Evolutionary conservation across 768 basidiomycete genomes (phyloP).

Genomic region (Psilocybe cubensis): DNA sequence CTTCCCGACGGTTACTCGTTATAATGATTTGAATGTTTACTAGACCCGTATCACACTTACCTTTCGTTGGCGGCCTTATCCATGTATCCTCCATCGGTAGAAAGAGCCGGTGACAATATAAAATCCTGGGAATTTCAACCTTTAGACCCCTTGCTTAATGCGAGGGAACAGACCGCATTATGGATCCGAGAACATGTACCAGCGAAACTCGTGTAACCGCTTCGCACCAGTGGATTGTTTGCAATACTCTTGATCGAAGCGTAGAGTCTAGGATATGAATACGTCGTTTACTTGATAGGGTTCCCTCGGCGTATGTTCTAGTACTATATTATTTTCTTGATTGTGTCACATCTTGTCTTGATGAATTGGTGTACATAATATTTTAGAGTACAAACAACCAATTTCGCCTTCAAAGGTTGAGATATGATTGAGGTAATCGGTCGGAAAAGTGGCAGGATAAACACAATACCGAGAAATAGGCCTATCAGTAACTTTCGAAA

Average conservation of each 20-base stretch:
- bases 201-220: background rate
- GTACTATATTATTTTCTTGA: too few species aligned
- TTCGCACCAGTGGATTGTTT: background rate
- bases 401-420: too few species aligned
- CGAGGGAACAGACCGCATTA: conserved; percentile 59
- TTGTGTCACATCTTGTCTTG: background rate
- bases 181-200: conserved; percentile 73
- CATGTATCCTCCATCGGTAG: conserved; percentile 55
- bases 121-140: conserved; percentile 59
- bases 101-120: conserved; percentile 29
- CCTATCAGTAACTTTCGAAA: too few species aligned
- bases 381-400: too few species aligned
- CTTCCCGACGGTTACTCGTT: background rate
- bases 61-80: conserved; percentile 83
- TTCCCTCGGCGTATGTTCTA: background rate
- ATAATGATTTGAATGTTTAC: background rate
- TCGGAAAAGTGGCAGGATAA: too few species aligned
- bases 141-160: conserved; percentile 76
- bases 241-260: background rate
- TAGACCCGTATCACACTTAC: conserved; percentile 97
- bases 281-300: background rate
- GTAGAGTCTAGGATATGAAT: background rate
- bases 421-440: too few species aligned
- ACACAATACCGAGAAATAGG: too few species aligned
- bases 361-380: background rate